Evolutionary conservation across 164 flowering plant genomes (phyloP).

Genomic region (Protea cynaroides): DNA sequence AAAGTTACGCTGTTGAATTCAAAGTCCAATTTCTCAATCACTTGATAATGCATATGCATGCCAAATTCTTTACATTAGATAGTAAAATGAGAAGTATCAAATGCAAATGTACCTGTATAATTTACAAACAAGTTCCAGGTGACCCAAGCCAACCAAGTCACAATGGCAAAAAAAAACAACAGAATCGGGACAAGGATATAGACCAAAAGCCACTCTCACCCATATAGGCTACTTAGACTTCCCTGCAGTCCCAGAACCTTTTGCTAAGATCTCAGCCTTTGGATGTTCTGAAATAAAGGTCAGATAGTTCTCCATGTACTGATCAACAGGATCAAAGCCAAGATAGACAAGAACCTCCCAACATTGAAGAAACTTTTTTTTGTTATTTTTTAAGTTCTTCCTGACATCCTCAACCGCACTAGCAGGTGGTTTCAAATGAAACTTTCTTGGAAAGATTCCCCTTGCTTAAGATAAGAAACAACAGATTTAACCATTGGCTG

Average conservation of each 20-base stretch:
- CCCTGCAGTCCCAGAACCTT: conserved; percentile 52
- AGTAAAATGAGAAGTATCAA: neutral
- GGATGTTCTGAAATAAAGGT: conserved; percentile 46
- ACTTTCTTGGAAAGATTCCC: conserved; percentile 50
- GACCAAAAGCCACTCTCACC: neutral
- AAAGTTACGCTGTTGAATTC: too few species aligned
- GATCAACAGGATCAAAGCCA: conserved; percentile 50
- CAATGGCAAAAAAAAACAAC: too few species aligned
- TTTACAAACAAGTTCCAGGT: conserved; percentile 1
- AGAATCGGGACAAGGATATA: too few species aligned
- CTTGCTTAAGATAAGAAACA: conserved; percentile 40
- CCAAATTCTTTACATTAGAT: too few species aligned
- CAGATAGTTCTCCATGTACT: conserved; percentile 48
- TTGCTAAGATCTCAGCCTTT: conserved; percentile 62
- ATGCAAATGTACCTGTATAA: neutral
- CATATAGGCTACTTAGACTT: conserved; percentile 22
- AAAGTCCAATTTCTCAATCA: too few species aligned
- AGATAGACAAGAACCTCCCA: conserved; percentile 91
- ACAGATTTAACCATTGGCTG: conserved; percentile 34
- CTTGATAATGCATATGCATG: too few species aligned
- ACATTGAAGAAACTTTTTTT: conserved; percentile 77
- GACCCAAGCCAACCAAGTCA: too few species aligned
- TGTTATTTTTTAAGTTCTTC: conserved; percentile 64
- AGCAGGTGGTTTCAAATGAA: conserved; percentile 44
- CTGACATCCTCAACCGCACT: conserved; percentile 50